Base-by-base conservation (phyloP, 2,329 filamentous ascomycete genomes). In the Teratosphaeria gauchensis region DNA sequence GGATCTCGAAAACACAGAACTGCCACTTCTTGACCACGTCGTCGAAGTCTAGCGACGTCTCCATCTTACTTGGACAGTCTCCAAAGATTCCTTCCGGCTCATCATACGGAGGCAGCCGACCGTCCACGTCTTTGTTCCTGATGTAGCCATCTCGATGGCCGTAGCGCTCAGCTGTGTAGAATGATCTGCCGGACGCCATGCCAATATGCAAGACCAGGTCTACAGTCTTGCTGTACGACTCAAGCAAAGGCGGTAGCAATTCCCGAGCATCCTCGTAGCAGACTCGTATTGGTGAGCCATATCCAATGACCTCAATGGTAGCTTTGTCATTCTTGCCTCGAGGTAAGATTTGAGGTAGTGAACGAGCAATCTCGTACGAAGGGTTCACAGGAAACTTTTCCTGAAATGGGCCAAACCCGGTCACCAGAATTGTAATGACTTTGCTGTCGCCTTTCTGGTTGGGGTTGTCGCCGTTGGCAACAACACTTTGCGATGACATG, bases 121-220 rank as follows among this genome's bases (percentile, higher is more conserved):
- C 83, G 64, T 91, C 84, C n/a, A 91, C 82, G 70, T 95, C 90
- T 19, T 75, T 74, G 65, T 86, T 80, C 24, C 75, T 74, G 52
- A 68, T 65, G 73, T 95, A 95, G 3, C 86, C 86, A 65, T 89
- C 84, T 42, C 88, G 81, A 68, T 89, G 86, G 0, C 82, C 89
- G 38, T 82, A 77, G 11, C 82, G 80, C 75, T 95, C 90, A 8
- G 92, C 76, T 11, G 82, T 81, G 71, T 92, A 95, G 65, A 83
- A 84, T 66, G 72, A 80, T 65, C 75, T 82, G 67, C 71, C 87
- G 69, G 71, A 76, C 0, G 89, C 88, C 81, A 95, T 90, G 62
- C 90, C 90, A 56, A 95, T 87, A 72, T 95, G 90, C 3, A 95
- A 72, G 24, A 85, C 79, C 32, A 87, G 74, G 71, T 95, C 87